These are phyloP conservation scores for Cryptococcus neoformans DNA, from an alignment of 1,284 basidiomycete species.

Conservation along the genomic window DNA sequence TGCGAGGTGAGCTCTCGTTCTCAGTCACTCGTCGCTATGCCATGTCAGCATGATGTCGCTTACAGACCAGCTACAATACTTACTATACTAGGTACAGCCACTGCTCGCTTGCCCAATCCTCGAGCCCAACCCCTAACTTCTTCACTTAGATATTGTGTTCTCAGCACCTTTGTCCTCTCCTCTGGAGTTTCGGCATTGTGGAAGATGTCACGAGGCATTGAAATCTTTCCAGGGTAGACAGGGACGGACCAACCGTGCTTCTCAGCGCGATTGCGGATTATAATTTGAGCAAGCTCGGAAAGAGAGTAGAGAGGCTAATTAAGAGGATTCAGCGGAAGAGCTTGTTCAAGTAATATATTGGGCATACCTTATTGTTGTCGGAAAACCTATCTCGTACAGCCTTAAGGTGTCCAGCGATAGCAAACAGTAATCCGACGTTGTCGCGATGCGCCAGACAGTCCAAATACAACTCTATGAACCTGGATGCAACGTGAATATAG, in stretches of 20 bases:
- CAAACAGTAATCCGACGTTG: slow-evolving; percentile 77
- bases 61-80: slow-evolving; percentile 9
- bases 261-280: slow-evolving; percentile 70
- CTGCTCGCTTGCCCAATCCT: slow-evolving; percentile 18
- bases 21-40: slow-evolving; percentile 5
- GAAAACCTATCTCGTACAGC: slow-evolving; percentile 67
- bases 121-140: slow-evolving; percentile 28
- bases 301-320: slow-evolving; percentile 71
- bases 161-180: slow-evolving; percentile 21
- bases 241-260: slow-evolving; percentile 70
- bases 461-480: slow-evolving; percentile 87
- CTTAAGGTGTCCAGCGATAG: slow-evolving; percentile 79
- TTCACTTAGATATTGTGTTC: slow-evolving; percentile 31
- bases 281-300: slow-evolving; percentile 81
- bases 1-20: slow-evolving; percentile 17
- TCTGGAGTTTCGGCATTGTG: slow-evolving; percentile 29
- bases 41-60: neutral
- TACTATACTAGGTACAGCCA: slow-evolving; percentile 3
- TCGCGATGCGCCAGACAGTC: slow-evolving; percentile 69
- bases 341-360: slow-evolving; percentile 15
- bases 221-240: slow-evolving; percentile 75
- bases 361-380: slow-evolving; percentile 8
- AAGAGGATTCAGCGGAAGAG: neutral
- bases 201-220: slow-evolving; percentile 80
- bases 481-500: slow-evolving; percentile 31